Evolutionary conservation across 2,329 filamentous ascomycete genomes (phyloP).

Genomic region (Trichoderma sp.): DNA sequence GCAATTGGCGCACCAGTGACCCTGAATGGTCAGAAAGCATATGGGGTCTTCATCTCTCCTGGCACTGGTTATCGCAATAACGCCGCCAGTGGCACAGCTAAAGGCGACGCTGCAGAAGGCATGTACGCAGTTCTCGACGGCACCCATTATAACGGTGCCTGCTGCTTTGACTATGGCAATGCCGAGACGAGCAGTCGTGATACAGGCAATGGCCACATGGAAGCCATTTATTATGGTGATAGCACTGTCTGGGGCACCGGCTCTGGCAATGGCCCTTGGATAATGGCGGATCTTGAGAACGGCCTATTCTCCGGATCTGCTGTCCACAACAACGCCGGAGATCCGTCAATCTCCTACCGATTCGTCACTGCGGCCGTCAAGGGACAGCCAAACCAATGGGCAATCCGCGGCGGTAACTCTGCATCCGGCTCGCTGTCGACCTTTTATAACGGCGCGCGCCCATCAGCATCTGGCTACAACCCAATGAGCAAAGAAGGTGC

Average conservation of each 20-base stretch:
- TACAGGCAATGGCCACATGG: slow-evolving; percentile 8
- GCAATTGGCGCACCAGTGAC: slow-evolving; percentile 1
- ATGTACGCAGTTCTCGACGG: slow-evolving; percentile 7
- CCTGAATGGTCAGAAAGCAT: slow-evolving; percentile 1
- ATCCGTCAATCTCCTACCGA: background rate
- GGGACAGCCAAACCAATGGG: slow-evolving; percentile 1
- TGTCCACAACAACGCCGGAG: background rate
- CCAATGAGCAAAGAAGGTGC: slow-evolving; percentile 7
- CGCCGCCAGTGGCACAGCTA: background rate
- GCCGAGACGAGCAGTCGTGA: background rate
- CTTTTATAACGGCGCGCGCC: background rate
- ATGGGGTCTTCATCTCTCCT: background rate
- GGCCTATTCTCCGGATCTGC: background rate
- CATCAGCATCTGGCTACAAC: background rate
- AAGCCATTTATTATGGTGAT: slow-evolving; percentile 8
- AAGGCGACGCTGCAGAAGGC: background rate
- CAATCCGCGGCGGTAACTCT: background rate
- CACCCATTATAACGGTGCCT: slow-evolving; percentile 1
- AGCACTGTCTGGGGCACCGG: background rate
- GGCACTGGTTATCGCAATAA: slow-evolving; percentile 8
- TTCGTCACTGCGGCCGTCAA: background rate
- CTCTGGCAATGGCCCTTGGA: slow-evolving; percentile 1
- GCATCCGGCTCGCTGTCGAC: background rate
- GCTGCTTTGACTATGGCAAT: slow-evolving; percentile 10
- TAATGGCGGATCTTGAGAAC: slow-evolving; percentile 10